Percentiles rank a stretch among this genome's conserved stretches.
Conservation (phyloP, 2,329 filamentous ascomycete genomes). For the Colletotrichum tropicale region DNA sequence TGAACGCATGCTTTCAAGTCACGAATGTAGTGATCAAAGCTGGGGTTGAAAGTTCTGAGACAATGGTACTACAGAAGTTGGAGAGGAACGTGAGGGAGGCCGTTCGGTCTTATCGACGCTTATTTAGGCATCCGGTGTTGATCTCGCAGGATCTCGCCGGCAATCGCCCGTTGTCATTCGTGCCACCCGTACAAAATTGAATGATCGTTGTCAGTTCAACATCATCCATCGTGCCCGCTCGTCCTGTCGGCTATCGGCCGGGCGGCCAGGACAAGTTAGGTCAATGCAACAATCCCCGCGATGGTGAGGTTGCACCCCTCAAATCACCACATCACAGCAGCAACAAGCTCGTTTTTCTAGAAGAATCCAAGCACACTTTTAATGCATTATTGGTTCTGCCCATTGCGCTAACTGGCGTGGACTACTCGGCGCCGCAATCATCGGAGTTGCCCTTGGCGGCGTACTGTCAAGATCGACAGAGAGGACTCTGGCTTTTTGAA, state of each 20-base stretch:
- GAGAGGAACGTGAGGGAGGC: background rate
- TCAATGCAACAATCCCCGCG: background rate
- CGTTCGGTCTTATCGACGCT: background rate
- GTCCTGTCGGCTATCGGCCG: background rate
- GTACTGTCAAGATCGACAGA: background rate
- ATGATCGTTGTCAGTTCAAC: background rate
- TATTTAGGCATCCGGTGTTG: background rate
- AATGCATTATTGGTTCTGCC: background rate
- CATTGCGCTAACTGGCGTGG: background rate
- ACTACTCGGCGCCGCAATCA: background rate
- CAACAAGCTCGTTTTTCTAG: background rate
- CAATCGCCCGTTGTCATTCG: background rate
- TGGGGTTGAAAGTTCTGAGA: accelerated
- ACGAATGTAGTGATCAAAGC: background rate
- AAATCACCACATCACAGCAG: background rate
- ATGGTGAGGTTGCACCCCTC: background rate
- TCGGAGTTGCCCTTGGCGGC: background rate
- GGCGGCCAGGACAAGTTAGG: background rate
- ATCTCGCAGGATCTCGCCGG: background rate
- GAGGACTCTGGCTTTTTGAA: accelerated
- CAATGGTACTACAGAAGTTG: background rate
- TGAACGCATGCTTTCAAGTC: background rate
- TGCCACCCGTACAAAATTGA: background rate
- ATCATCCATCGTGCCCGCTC: background rate
- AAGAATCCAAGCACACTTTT: background rate